phyloP scores from a whole-genome alignment of 345 rosid species.

The Syzygium aqueum region DNA sequence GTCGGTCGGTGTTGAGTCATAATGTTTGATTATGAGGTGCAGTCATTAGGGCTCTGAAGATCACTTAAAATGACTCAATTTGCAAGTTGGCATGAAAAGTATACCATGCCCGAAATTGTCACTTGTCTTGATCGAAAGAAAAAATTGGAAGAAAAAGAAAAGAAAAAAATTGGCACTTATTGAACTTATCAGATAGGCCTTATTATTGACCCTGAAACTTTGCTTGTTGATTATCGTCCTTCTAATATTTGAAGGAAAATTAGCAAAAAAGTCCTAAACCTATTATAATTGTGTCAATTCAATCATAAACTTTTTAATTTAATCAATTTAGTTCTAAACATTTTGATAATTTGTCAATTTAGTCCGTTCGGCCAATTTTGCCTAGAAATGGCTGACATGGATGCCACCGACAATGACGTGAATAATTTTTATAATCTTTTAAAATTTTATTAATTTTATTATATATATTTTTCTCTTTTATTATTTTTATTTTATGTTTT shows the following conservation, averaged over 20 bases:
- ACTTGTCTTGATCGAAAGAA: neutral
- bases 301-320: no score
- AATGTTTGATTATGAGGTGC: neutral
- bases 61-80: neutral
- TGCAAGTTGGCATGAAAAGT: neutral
- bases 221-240: neutral
- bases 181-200: neutral
- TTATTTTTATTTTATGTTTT: no score
- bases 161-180: neutral
- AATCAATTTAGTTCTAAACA: no score
- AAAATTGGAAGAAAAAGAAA: neutral
- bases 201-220: neutral
- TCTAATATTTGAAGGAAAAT: neutral
- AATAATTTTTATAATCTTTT: no score
- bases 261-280: no score
- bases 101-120: neutral
- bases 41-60: neutral
- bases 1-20: neutral
- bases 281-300: no score
- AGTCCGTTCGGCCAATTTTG: no score
- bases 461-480: no score
- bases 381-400: no score
- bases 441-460: no score
- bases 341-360: no score
- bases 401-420: no score